A percentile compares a stretch with the other conserved stretches of the same genome.
These are phyloP conservation scores for Didymella lethalis DNA, from an alignment of 2,329 filamentous ascomycete species.

Conservation along the genomic window DNA sequence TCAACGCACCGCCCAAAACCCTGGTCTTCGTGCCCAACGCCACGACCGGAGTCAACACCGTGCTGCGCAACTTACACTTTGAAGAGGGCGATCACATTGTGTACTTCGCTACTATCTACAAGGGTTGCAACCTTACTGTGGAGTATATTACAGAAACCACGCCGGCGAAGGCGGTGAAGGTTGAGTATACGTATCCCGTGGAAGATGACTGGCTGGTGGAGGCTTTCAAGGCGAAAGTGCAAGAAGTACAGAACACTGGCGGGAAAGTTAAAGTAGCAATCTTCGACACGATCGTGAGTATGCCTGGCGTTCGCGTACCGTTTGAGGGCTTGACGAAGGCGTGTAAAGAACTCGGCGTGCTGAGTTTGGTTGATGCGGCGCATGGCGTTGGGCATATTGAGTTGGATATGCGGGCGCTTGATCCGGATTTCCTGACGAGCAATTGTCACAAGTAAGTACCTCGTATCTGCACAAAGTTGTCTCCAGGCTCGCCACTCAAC, in stretches of 20 bases:
- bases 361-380: conserved; percentile 83
- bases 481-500: too few species aligned
- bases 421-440: conserved; percentile 85
- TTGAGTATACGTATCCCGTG: conserved; percentile 73
- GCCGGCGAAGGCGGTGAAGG: conserved; percentile 58
- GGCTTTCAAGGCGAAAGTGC: conserved; percentile 67
- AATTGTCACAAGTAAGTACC: conserved; percentile 65
- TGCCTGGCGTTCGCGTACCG: conserved; percentile 81
- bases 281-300: conserved; percentile 81
- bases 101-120: conserved; percentile 81
- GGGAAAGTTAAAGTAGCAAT: conserved; percentile 72
- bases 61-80: conserved; percentile 79
- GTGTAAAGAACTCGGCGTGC: conserved; percentile 71
- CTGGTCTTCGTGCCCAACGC: conserved; percentile 84
- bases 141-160: conserved; percentile 75
- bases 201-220: conserved; percentile 71
- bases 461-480: neutral
- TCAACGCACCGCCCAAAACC: conserved; percentile 71
- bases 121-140: conserved; percentile 76
- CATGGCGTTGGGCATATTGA: conserved; percentile 83
- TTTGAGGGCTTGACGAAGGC: conserved; percentile 71
- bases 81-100: conserved; percentile 76
- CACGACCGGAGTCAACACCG: conserved; percentile 77
- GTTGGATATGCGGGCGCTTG: conserved; percentile 69
- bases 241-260: conserved; percentile 61